Conservation (phyloP, 257 asterid genomes). For the Primulina huaijiensis region DNA sequence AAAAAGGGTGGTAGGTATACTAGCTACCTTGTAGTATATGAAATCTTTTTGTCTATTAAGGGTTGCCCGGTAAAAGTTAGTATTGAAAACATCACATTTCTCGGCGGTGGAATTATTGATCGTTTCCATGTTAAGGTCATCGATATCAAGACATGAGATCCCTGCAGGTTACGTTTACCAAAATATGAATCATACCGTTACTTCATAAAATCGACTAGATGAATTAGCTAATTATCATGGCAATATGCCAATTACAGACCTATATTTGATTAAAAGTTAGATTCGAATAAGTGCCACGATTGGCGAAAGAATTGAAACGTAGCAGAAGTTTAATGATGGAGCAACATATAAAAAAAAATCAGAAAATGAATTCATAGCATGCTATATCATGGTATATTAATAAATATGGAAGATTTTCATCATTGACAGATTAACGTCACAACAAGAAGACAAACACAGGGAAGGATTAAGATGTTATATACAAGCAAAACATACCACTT, state of each 20-base stretch:
- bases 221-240: not conserved
- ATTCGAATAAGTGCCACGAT: not conserved
- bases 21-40: conserved; percentile 74
- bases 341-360: not conserved
- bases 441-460: conserved; percentile 19
- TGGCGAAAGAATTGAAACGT: not conserved
- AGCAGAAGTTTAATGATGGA: not conserved
- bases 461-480: not conserved
- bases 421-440: not conserved
- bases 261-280: not conserved
- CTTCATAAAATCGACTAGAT: not conserved
- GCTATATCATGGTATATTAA: not conserved
- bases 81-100: conserved; percentile 28
- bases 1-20: conserved; percentile 4
- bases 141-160: conserved; percentile 23
- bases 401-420: not conserved
- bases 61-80: conserved; percentile 26
- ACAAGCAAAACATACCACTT: conserved; percentile 34
- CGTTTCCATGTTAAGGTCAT: conserved; percentile 48
- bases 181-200: not conserved
- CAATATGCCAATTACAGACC: not conserved
- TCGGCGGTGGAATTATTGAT: conserved; percentile 50
- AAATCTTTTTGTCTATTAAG: conserved; percentile 44
- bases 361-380: not conserved
- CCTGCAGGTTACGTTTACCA: conserved; percentile 32